Evolutionary conservation across 2,329 filamentous ascomycete species (phyloP).

Genomic region (Neoscytalidium dimidiatum): DNA sequence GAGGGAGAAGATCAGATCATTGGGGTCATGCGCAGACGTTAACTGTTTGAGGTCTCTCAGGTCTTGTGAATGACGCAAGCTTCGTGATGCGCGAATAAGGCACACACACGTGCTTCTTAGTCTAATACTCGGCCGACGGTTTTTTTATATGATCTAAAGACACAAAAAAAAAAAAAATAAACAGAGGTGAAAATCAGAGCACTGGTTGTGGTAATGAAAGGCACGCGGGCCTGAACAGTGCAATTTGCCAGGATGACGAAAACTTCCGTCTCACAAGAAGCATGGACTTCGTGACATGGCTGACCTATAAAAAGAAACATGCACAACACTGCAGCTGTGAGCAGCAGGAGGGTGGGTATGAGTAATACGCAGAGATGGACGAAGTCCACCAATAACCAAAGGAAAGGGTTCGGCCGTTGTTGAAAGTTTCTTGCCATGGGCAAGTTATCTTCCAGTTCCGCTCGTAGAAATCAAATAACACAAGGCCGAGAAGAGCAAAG

Average conservation of each 20-base stretch:
- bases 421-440: neutral
- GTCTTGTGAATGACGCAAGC: neutral
- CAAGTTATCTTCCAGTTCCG: neutral
- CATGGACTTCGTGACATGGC: constrained; percentile 15
- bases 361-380: constrained; percentile 1
- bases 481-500: constrained; percentile 8
- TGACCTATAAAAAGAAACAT: constrained; percentile 18
- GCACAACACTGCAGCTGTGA: constrained; percentile 4
- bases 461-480: constrained; percentile 8
- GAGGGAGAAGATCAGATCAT: too few relatives aligned
- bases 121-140: too few relatives aligned
- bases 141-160: neutral
- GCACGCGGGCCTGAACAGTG: constrained; percentile 6
- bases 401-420: neutral
- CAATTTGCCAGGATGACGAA: constrained; percentile 9
- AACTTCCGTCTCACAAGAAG: constrained; percentile 5
- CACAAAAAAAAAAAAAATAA: neutral
- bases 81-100: too few relatives aligned
- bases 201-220: constrained; percentile 6
- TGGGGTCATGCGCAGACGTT: neutral
- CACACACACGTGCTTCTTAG: neutral
- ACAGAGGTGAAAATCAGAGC: neutral
- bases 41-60: neutral
- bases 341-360: constrained; percentile 8
- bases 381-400: neutral